Evolutionary conservation across 306 rosid genomes (phyloP), one percentile per base, ranked within the genome.

Genomic region (Pachyrhizus erosus): DNA sequence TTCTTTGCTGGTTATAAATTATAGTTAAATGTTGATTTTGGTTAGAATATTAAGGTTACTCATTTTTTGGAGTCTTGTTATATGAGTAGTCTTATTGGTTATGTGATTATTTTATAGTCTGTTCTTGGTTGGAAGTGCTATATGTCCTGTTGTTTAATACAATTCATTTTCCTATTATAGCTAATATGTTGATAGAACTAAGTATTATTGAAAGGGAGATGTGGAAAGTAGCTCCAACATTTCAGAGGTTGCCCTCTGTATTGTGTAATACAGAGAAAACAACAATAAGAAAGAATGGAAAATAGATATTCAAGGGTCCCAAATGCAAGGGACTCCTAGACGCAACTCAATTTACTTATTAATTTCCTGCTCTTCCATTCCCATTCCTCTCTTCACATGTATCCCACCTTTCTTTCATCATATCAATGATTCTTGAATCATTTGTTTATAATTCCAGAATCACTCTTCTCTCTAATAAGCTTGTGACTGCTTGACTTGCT

Each of bases 141-240:
- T 68, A 57, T 61, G 15, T 84, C 58, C 74, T 60, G 29, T 68
- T 64, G 51, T 77, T 78, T 69, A 51, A n/a, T 49, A 66, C 31
- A n/a, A 21, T 60, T 62, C 20, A 48, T 51, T 70, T 67, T 49
- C 46, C 64, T 21, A 21, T 69, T 42, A 51, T 84, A 71, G 72
- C 87, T 58, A 60, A 83, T 74, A 33, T 83, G 18, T 84, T 58
- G 66, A 24, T 58, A 24, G n/a, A 58, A 58, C 34, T 24, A 1
- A n/a, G n/a, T n/a, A n/a, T n/a, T n/a, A n/a, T n/a, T n/a, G n/a
- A n/a, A n/a, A n/a, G n/a, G n/a, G n/a, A 21, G 3, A 0, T 0
- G n/a, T 2, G 26, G 26, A 54, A 20, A 54, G 2, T 54, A 18
- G 61, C 5, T 54, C 26, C n/a, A 27, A 54, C 4, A 7, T 9